Conservation (phyloP, 257 asterid genomes). For the Ehretia macrophylla region DNA sequence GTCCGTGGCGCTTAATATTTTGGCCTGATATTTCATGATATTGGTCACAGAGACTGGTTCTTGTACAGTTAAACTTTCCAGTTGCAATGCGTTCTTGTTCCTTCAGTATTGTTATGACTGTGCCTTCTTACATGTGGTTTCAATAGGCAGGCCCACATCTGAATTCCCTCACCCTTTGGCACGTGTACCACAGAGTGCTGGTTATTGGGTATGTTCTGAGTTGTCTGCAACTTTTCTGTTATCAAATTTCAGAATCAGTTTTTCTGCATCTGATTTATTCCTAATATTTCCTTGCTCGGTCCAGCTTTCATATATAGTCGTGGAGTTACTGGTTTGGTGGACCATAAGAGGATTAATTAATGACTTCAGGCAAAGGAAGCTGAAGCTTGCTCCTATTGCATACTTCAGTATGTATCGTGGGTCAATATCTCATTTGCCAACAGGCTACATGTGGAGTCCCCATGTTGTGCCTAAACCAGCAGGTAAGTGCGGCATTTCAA, state of each 20-base stretch:
- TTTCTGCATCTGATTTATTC: not conserved
- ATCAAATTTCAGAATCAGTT: too few relatives aligned
- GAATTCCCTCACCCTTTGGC: constrained; percentile 99
- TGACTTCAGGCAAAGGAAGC: constrained; percentile 85
- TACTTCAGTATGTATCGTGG: constrained; percentile 93
- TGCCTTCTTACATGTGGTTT: constrained; percentile 16
- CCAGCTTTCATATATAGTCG: constrained; percentile 90
- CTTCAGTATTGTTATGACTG: too few relatives aligned
- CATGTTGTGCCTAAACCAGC: constrained; percentile 89
- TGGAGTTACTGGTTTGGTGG: constrained; percentile 99
- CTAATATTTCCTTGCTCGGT: constrained; percentile 14
- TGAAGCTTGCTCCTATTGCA: constrained; percentile 89
- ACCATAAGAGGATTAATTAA: constrained; percentile 88
- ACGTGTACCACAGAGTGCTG: constrained; percentile 98
- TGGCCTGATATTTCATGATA: too few relatives aligned
- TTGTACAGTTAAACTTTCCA: too few relatives aligned
- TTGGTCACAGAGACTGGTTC: too few relatives aligned
- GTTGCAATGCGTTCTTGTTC: too few relatives aligned
- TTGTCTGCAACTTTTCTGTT: not conserved
- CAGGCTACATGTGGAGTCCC: constrained; percentile 99
- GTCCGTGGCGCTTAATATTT: too few relatives aligned
- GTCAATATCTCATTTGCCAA: constrained; percentile 95
- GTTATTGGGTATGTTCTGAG: constrained; percentile 76
- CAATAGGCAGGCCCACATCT: constrained; percentile 83
- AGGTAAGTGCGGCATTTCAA: constrained; percentile 32